Base-by-base conservation (phyloP, 176 grass and related monocot genomes). In the Paspalum notatum region DNA sequence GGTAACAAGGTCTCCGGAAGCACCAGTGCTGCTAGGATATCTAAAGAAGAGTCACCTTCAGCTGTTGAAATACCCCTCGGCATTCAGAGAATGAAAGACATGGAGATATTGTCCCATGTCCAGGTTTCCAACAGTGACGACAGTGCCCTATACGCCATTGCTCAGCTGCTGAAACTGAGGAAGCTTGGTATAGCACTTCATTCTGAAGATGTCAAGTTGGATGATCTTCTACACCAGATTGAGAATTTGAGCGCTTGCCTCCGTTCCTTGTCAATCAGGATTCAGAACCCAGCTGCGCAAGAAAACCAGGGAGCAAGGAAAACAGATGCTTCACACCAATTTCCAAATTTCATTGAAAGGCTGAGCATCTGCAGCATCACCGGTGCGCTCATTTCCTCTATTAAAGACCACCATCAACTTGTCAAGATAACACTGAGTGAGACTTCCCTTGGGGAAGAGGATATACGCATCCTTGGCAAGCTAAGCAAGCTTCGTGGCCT, bases 41-140 rank as follows among this genome's bases (percentile, higher is more conserved):
- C 24, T 58, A 11, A 14, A 20, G 64, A 43, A 20, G 64, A 43
- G 9, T 18, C 62, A 21, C 18, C 41, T n/a, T 3, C 26, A 0
- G 13, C 82, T 8, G 43, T 84, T 9, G 0, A 4, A 9, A 14
- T 80, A 4, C 65, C 65, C 1, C 24, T 12, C 1, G 4, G 81
- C 6, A 45, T 54, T 5, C 0, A 10, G 7, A 55, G 2, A 27
- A 85, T 79, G 75, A 27, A 21, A 3, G 37, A 63, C 1, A 9
- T 85, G 17, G 38, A 85, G 66, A 32, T 55, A 32, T 4, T 75
- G 38, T 83, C 71, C 15, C 49, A 74, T 65, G 38, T 75, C 9
- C 2, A 44, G 7, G 71, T 74, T 21, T 18, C 49, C 38, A 12
- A 37, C 21, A 56, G 12, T 2, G 1, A 3, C 0, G 3, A 3